Evolutionary conservation across 73 alveolate genomes (phyloP), one percentile per base, ranked within the genome.

Genomic region (Symbiodinium pilosum): DNA sequence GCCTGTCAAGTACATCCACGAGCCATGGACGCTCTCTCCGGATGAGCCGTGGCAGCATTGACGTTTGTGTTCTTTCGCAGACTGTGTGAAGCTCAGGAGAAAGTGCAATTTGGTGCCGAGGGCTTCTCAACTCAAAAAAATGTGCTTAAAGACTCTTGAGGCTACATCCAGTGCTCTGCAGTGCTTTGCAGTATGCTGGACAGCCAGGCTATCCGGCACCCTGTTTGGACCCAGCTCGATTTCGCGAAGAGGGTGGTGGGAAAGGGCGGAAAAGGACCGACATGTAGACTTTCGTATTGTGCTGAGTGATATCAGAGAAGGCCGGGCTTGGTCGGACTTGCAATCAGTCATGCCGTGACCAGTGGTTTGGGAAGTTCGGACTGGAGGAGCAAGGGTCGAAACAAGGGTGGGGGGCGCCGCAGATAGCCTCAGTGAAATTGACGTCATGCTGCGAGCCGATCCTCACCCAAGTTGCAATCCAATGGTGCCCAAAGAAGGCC

Each of bases 11-110:
- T 99, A 99, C 88, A 99, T 99, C 43, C 99, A 93, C 84, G 99
- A 99, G 84, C 99, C 99, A 8, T 99, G 99, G 99, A 99, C 93
- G 26, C 99, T 99, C 99, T 99, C 99, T 18, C 94, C 87, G 24
- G 99, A 47, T 28, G 99, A 69, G 38, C 38, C 47, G 44, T n/a
- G 87, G 87, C 64, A 36, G 26, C 36, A 38, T 7, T 11, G 3
- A 14, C 30, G 34, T 34, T 24, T 24, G 40, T 83, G 26, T 41
- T n/a, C 4, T 34, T 75, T 43, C 4, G 30, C 47, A 21, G 47
- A 32, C 47, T 40, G n/a, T n/a, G 14, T 81, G 38, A 3, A 24
- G 38, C 83, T 51, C 34, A 91, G 97, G 97, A 91, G 87, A 68
- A 91, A 77, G n/a, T 28, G 6, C 34, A 73, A 26, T 91, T 91